phyloP scores from a whole-genome alignment of 768 basidiomycete genomes.

The Tylopilus vinaceipallidus region DNA sequence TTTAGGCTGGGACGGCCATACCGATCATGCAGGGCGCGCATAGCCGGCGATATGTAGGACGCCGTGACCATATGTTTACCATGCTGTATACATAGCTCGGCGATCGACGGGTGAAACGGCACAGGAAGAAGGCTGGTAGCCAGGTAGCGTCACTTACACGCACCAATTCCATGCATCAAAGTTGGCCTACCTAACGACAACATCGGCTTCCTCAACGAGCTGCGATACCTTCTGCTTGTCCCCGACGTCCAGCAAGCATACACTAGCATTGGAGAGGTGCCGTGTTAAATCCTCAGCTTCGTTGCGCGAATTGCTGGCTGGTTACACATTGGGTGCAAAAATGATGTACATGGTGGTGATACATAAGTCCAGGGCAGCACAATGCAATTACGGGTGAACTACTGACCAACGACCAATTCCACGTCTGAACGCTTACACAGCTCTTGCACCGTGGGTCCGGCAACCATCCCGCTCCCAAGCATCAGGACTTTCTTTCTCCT shows the following conservation, averaged over 20 bases:
- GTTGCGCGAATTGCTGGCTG: conserved; percentile 69
- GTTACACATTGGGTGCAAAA: conserved; percentile 1
- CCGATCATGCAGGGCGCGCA: conserved; percentile 63
- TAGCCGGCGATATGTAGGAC: conserved; percentile 81
- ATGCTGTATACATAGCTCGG: conserved; percentile 67
- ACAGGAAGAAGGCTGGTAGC: conserved; percentile 72
- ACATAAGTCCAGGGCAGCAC: conserved; percentile 16
- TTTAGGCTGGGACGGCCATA: conserved; percentile 33
- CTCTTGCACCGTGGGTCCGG: conserved; percentile 80
- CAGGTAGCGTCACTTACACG: not conserved
- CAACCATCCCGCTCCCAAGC: conserved; percentile 95
- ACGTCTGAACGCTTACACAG: conserved; percentile 63
- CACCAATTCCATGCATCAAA: not conserved
- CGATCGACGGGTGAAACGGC: conserved; percentile 65
- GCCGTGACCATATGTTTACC: conserved; percentile 84
- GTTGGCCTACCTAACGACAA: conserved; percentile 76
- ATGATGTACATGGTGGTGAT: conserved; percentile 9
- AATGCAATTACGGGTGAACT: conserved; percentile 6
- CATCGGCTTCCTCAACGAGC: conserved; percentile 64
- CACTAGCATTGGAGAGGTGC: conserved; percentile 49
- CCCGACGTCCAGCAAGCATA: conserved; percentile 58
- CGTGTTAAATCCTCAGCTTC: conserved; percentile 53
- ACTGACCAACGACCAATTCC: conserved; percentile 74
- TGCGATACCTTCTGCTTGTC: conserved; percentile 43
- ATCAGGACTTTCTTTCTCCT: conserved; percentile 69